Base-by-base conservation (phyloP, 257 asterid genomes). In the Gardenia jasminoides region DNA sequence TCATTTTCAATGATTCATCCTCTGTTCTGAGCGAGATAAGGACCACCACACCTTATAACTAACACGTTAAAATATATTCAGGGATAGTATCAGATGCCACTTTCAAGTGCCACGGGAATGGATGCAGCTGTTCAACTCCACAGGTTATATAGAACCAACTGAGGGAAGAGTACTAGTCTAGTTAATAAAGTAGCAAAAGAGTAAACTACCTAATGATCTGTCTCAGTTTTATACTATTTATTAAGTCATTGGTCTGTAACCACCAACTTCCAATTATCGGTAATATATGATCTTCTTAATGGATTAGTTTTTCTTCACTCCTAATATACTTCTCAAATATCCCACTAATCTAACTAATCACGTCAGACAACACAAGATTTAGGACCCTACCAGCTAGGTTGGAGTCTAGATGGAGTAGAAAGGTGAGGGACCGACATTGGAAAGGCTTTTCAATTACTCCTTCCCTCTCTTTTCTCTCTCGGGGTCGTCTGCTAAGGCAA, bases 391-490 rank as follows among this genome's bases (percentile, higher is more conserved):
- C 22, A 17, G n/a, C n/a, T 44, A 17, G n/a, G 1, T n/a, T 54
- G 6, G 61, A 54, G 28, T 64, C 24, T 20, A 26, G 50, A 56
- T 54, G 78, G 52, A 22, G 13, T 17, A 26, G 76, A 72, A 59
- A 48, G 13, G 2, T 10, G 41, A 26, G 43, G 75, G 59, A 10
- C 41, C 46, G 31, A 72, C 65, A 0, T 17, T 8, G 26, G 22
- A 2, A 72, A 73, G 28, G 67, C 85, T 78, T 86, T 81, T 66
- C 50, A 65, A 22, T 54, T 66, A 86, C 84, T 81, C 83, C 28
- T 69, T 47, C 74, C 47, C 28, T 71, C 75, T 30, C 67, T 19
- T 7, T 58, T 70, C 71, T 48, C 61, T 67, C 43, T 50, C 68
- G 65, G 61, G 50, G 19, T 80, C 80, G 19, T 80, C 80, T 48